A percentile compares a stretch with the other conserved stretches of the same genome.
Evolutionary conservation across 2,329 filamentous ascomycete genomes (phyloP).

Genomic region (Fusarium fracticaudum): DNA sequence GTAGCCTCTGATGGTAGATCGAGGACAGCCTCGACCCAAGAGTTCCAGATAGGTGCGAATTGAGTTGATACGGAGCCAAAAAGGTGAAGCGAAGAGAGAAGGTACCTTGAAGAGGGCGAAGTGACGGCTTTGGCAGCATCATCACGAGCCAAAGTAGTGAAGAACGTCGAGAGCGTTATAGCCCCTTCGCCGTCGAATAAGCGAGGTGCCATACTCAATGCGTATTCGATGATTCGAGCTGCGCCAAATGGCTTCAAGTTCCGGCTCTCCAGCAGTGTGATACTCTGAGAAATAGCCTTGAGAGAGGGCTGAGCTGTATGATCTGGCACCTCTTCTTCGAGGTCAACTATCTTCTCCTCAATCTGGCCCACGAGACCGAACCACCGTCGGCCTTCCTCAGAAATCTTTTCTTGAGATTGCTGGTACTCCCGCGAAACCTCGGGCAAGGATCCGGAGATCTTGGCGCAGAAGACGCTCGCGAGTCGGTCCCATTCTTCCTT

Average conservation of each 20-base stretch:
- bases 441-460: constrained; percentile 78
- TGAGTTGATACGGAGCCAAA: constrained; percentile 56
- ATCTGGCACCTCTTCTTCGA: constrained; percentile 38
- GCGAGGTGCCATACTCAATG: constrained; percentile 51
- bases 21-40: constrained; percentile 56
- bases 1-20: constrained; percentile 35
- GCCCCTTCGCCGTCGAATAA: constrained; percentile 51
- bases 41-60: constrained; percentile 57
- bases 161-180: constrained; percentile 52
- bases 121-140: constrained; percentile 68
- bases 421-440: constrained; percentile 83
- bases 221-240: constrained; percentile 56
- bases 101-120: constrained; percentile 73
- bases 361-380: constrained; percentile 66
- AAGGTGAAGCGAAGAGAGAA: constrained; percentile 72
- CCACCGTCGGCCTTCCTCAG: constrained; percentile 73
- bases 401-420: constrained; percentile 75
- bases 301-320: constrained; percentile 45
- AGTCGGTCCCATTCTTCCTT: constrained; percentile 69
- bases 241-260: constrained; percentile 68
- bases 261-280: constrained; percentile 57
- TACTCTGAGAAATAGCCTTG: constrained; percentile 47
- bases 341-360: constrained; percentile 45
- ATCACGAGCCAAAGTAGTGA: constrained; percentile 62
- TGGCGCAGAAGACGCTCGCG: constrained; percentile 68